Base-by-base conservation (phyloP, 1,284 basidiomycete species). In the Ganoderma sinense region DNA sequence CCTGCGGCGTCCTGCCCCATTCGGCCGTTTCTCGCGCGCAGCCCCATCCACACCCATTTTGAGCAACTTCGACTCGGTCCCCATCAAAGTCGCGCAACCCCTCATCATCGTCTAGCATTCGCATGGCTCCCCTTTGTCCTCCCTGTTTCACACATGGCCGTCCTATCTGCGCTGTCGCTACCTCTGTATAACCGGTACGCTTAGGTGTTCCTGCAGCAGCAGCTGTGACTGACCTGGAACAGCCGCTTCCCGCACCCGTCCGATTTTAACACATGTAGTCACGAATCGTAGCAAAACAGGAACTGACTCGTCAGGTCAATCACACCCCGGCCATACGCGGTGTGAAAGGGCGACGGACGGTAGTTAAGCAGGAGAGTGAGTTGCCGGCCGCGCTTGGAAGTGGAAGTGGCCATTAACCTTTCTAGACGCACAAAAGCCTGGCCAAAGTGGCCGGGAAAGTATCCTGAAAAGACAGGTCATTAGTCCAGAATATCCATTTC, bases 381-480 rank as follows among this genome's bases (percentile, higher is more conserved):
- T 68, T 69, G 59, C 65, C 70, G 70, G 58, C 48, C 48, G 48
- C 20, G 2, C 62, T 40, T 61, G 59, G 39, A 61, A 23, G 59
- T 33, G 36, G 36, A 59, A 59, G 59, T 61, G 59, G 59, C 59
- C 62, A 26, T 45, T 66, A 62, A 61, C 68, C 68, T 63, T 69
- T 69, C 64, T 23, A 29, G 64, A 53, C 68, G 55, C 53, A 61
- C 64, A 67, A 71, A 69, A 65, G 70, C 68, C 60, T 64, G 65
- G 41, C 26, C 16, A 23, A 23, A 23, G 43, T 29, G 36, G 51
- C 20, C 51, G 29, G 64, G 59, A 65, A 64, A 40, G 60, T 14
- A 48, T 31, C 59, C 23, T 16, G 33, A 48, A 62, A 36, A 60
- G 64, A 29, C 55, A 69, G 53, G 48, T 61, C 59, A 26, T 61